These are phyloP conservation scores for Ophiocordyceps unilateralis DNA, from an alignment of 2,329 filamentous ascomycete species.

Conservation along the genomic window DNA sequence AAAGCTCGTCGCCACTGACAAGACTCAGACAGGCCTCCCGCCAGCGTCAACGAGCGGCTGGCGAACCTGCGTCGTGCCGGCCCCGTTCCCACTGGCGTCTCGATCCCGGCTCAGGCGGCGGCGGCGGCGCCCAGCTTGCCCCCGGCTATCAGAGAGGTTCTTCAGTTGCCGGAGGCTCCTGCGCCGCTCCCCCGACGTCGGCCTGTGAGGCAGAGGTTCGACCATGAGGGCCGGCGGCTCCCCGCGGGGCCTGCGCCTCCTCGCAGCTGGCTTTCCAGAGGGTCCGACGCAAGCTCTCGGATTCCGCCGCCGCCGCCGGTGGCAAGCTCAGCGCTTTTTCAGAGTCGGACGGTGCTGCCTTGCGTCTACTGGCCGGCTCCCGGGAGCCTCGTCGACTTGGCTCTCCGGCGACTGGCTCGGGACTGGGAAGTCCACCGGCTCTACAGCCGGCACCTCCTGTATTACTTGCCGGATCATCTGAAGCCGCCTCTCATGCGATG, in stretches of 20 bases:
- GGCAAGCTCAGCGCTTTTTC: conserved; percentile 5
- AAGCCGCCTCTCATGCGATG: conserved; percentile 34
- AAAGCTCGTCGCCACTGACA: conserved; percentile 1
- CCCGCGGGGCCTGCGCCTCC: conserved; percentile 43
- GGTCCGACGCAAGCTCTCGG: conserved; percentile 2
- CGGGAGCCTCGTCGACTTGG: conserved; percentile 32
- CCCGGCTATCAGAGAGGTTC: conserved; percentile 38
- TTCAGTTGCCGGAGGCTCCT: conserved; percentile 41
- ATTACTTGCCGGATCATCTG: conserved; percentile 34
- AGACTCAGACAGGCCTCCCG: conserved; percentile 13
- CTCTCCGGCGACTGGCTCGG: conserved; percentile 29
- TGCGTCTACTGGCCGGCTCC: conserved; percentile 24
- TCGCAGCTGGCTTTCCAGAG: conserved; percentile 31
- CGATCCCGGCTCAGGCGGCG: conserved; percentile 12
- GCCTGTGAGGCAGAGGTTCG: conserved; percentile 20
- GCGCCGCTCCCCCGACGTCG: conserved; percentile 29
- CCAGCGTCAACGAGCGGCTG: conserved; percentile 42
- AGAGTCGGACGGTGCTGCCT: conserved; percentile 19
- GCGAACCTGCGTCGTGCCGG: conserved; percentile 34
- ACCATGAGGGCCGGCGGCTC: conserved; percentile 28
- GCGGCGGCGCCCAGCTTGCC: conserved; percentile 34
- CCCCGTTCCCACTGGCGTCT: conserved; percentile 12
- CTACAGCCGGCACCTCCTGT: conserved; percentile 40
- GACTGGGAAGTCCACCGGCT: conserved; percentile 38
- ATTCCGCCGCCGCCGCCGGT: conserved; percentile 5